A percentile compares a stretch with the other conserved stretches of the same genome.
These are phyloP conservation scores for Bondarzewia mesenterica DNA, from an alignment of 1,284 basidiomycete species.

Conservation along the genomic window DNA sequence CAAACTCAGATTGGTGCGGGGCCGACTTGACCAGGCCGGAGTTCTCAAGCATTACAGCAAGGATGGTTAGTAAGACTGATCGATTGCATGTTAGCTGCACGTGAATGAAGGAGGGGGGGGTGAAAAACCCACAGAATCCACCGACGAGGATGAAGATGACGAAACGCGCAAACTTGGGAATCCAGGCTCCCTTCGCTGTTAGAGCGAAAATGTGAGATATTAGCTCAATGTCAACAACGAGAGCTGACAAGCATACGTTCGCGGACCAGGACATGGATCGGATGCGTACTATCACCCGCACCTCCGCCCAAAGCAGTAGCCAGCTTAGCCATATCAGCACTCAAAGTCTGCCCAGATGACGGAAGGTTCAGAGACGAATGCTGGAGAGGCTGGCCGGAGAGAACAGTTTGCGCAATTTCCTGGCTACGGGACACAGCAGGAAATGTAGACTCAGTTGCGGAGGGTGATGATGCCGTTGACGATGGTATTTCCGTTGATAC, in stretches of 20 bases:
- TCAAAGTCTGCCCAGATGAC: constrained; percentile 17
- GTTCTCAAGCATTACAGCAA: constrained; percentile 87
- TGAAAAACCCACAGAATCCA: constrained; percentile 36
- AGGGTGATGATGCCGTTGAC: constrained; percentile 8
- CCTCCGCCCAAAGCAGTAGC: constrained; percentile 32
- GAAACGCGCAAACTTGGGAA: constrained; percentile 57
- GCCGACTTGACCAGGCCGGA: constrained; percentile 87
- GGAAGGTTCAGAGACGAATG: constrained; percentile 14
- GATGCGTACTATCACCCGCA: constrained; percentile 39
- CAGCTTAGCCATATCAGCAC: constrained; percentile 33
- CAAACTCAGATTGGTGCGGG: constrained; percentile 67
- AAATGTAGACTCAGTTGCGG: constrained; percentile 8
- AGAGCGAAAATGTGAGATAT: constrained; percentile 7
- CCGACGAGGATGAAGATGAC: constrained; percentile 33
- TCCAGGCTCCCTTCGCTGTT: constrained; percentile 59
- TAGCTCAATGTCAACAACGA: not conserved
- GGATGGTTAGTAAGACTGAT: constrained; percentile 70
- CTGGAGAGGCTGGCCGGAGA: constrained; percentile 26
- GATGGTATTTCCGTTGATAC: constrained; percentile 13
- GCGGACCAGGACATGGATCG: constrained; percentile 72
- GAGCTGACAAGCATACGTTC: constrained; percentile 47
- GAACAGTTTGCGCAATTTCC: constrained; percentile 50
- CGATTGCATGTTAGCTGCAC: not conserved
- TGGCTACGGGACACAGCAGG: constrained; percentile 30
- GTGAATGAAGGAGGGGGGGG: constrained; percentile 1